Evolutionary conservation across 192 early-diverging fungal genomes (phyloP), one percentile per base, ranked within the genome.

Genomic region (Backusella circina): DNA sequence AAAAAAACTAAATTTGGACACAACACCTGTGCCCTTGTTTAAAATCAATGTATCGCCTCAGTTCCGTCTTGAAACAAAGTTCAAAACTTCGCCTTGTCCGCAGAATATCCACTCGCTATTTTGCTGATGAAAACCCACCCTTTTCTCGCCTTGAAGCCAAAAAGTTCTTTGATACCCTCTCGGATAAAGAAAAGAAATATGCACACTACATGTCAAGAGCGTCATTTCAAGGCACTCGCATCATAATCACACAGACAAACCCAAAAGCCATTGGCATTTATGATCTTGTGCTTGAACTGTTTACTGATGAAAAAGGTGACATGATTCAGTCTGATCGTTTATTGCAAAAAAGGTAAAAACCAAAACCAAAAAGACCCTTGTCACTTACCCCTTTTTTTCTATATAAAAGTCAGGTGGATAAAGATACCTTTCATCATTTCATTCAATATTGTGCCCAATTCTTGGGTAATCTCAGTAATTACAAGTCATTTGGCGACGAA

Each of bases 401-500:
- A 31, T 10, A 39, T 30, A 35, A 13, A 54, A 76, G 83, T 54
- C 80, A 70, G 28, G 79, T 90, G 2, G 72, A 75, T 10, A 79
- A 84, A 32, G 88, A 87, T 16, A 66, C 70, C 2, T 90, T 86
- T 82, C 82, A 79, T 38, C 50, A 77, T 64, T 84, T 90, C 66
- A 15, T 90, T 0, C 85, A 90, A 50, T 90, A 89, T 67, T 79
- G 73, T 30, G 78, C 73, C 3, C 83, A 85, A 26, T 83, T 87
- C 37, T 38, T 88, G 30, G 75, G 81, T 65, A 89, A 89, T 74
- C 75, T 83, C 16, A 75, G 83, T 44, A 90, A 90, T 72, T 89
- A 89, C 84, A 86, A 87, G 69, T 79, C 78, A 12, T 90, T 90
- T 72, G 89, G 88, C 33, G 88, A 90, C 75, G 86, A 82, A 51